Percentiles rank a stretch among this genome's conserved stretches.
phyloP scores from a whole-genome alignment of 2,329 filamentous ascomycete genomes.

The Penicillium sp. region DNA sequence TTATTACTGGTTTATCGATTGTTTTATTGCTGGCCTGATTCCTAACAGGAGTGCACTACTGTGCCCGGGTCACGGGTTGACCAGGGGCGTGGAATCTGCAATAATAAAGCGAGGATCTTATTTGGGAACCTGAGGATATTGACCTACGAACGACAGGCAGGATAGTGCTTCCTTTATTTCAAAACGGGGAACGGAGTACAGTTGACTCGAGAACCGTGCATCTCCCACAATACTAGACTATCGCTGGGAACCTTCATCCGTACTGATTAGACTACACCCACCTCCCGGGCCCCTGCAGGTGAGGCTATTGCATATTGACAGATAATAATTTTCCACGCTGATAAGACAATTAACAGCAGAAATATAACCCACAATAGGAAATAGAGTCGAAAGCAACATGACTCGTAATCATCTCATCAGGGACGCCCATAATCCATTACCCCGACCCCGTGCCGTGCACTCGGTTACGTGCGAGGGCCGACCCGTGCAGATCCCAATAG shows the following conservation, averaged over 20 bases:
- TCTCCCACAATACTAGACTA: neutral
- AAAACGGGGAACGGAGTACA: neutral
- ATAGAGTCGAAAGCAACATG: neutral
- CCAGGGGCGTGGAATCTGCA: neutral
- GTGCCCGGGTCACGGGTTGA: neutral
- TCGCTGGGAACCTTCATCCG: no score
- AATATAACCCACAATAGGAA: no score
- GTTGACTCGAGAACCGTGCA: neutral
- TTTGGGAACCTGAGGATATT: neutral
- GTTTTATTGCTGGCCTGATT: no score
- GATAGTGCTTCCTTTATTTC: neutral
- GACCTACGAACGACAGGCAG: neutral
- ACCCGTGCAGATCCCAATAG: slow-evolving; percentile 24
- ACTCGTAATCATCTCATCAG: neutral
- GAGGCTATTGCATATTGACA: no score
- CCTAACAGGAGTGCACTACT: no score
- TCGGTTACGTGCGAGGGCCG: slow-evolving; percentile 12
- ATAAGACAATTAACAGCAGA: no score
- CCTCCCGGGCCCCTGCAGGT: neutral
- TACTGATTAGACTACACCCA: neutral
- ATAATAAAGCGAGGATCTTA: neutral
- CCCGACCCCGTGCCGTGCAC: neutral
- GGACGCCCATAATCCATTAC: neutral
- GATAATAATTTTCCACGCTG: no score
- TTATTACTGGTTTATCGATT: no score